A percentile compares a stretch with the other conserved stretches of the same genome.
Evolutionary conservation across 768 basidiomycete genomes (phyloP).

Genomic region (Mycena amicta): DNA sequence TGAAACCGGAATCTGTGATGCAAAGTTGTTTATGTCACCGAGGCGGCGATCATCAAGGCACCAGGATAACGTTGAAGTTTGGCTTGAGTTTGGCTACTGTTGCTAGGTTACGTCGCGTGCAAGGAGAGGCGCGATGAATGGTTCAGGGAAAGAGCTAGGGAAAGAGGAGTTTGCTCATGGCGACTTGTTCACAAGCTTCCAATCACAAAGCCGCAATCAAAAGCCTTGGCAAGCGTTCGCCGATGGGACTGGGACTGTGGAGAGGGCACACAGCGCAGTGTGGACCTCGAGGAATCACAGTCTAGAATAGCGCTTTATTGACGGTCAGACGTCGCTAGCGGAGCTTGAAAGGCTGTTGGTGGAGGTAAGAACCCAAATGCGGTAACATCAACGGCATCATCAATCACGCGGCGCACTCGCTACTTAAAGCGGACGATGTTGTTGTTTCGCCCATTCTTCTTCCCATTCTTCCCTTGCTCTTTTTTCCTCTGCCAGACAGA

Average conservation of each 20-base stretch:
- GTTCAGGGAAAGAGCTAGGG: too few species aligned
- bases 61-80: neutral
- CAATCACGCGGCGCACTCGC: neutral
- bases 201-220: neutral
- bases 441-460: neutral
- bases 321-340: neutral
- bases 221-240: neutral
- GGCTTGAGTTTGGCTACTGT: too few species aligned
- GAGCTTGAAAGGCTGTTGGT: neutral
- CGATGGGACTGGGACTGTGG: neutral
- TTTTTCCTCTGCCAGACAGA: conserved; percentile 23
- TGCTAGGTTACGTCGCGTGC: neutral
- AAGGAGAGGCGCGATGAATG: neutral
- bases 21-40: neutral
- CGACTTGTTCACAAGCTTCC: neutral
- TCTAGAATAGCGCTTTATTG: too few species aligned
- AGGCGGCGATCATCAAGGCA: neutral
- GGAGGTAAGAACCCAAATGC: neutral
- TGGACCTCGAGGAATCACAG: too few species aligned
- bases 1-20: neutral
- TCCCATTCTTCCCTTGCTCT: neutral
- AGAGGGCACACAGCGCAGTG: too few species aligned
- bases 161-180: neutral
- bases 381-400: neutral
- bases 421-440: neutral